Base-by-base conservation (phyloP, 371 early-diverging fungal species). In the Rhizopus delemar region DNA sequence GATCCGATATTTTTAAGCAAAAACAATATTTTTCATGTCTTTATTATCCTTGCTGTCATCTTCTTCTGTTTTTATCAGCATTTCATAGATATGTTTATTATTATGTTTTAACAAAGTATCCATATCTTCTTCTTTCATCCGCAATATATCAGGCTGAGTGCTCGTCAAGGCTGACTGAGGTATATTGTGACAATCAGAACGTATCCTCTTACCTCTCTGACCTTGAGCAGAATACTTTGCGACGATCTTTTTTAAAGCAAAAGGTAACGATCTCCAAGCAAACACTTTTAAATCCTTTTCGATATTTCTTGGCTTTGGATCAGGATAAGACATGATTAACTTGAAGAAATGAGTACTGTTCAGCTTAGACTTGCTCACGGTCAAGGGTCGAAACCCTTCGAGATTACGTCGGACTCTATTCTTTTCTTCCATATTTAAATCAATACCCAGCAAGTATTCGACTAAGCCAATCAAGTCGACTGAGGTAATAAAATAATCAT, bases 251-350 rank as follows among this genome's bases (percentile, higher is more conserved):
- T 84, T 82, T 12, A 90, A 77, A 5, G 88, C 88, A 46, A 77
- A 75, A 0, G 85, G 81, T 11, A 90, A 66, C 0, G 83, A 77
- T 55, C 78, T 74, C 91, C 91, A 91, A 12, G 81, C 78, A 68
- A 90, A 91, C 0, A 89, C 90, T 63, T 90, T 90, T 73, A 91
- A 84, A 51, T 91, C 90, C 68, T 91, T 92, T 65, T 91, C 91
- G 57, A 91, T 90, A 62, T 91, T 90, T n/a, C 92, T 69, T 32
- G 92, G 92, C 73, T 86, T 87, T 41, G 92, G 91, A 60, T 84
- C 81, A 0, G 86, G 83, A 61, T 88, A 91, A 7, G 83, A 71
- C 92, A 92, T 92, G 63, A 92, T 84, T 41, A 82, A 68, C 65
- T 86, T 86, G 76, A 88, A 92, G 56, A 92, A 89, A 11, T 83